Percentiles rank a stretch among this genome's conserved stretches.
phyloP scores from a whole-genome alignment of 1,284 basidiomycete species.

The Cryptococcus hybrid region DNA sequence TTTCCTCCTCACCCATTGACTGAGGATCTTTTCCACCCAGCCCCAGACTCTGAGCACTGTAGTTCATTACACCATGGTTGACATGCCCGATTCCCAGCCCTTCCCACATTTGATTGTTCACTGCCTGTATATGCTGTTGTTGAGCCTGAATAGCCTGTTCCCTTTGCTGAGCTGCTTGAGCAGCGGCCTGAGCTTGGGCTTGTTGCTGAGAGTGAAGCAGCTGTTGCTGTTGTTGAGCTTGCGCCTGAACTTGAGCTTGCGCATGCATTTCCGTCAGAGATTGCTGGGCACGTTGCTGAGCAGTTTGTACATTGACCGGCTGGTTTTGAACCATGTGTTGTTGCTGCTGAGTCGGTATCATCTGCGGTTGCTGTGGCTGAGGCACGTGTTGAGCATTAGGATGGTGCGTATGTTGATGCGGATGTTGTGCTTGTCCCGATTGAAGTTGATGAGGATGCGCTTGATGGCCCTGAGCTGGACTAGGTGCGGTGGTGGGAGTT shows the following conservation, averaged over 20 bases:
- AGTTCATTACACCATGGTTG: conserved; percentile 33
- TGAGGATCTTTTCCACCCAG: conserved; percentile 31
- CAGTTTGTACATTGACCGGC: conserved; percentile 10
- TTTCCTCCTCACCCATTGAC: conserved; percentile 33
- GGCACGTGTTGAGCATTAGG: conserved; percentile 1
- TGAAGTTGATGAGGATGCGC: conserved; percentile 8
- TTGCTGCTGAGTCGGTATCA: conserved; percentile 13
- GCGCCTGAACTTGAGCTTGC: conserved; percentile 20
- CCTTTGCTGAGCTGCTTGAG: conserved; percentile 19
- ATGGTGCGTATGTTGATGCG: conserved; percentile 22
- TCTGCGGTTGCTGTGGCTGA: conserved; percentile 17
- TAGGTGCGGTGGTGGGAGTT: conserved; percentile 3
- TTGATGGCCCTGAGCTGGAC: conserved; percentile 5
- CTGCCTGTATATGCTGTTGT: conserved; percentile 22
- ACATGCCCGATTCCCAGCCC: conserved; percentile 30
- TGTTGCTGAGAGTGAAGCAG: conserved; percentile 16
- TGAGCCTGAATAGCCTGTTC: conserved; percentile 28
- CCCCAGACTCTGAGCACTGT: conserved; percentile 27
- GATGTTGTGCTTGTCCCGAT: conserved; percentile 6
- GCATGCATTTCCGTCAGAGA: conserved; percentile 9
- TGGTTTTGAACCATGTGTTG: conserved; percentile 13
- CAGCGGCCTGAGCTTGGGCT: conserved; percentile 10
- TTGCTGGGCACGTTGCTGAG: conserved; percentile 12
- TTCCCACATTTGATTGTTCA: conserved; percentile 29
- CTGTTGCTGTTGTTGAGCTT: conserved; percentile 16